A percentile compares a stretch with the other conserved stretches of the same genome.
These are phyloP conservation scores for Decorospora gaudefroyi DNA, from an alignment of 2,329 filamentous ascomycete species.

Conservation along the genomic window DNA sequence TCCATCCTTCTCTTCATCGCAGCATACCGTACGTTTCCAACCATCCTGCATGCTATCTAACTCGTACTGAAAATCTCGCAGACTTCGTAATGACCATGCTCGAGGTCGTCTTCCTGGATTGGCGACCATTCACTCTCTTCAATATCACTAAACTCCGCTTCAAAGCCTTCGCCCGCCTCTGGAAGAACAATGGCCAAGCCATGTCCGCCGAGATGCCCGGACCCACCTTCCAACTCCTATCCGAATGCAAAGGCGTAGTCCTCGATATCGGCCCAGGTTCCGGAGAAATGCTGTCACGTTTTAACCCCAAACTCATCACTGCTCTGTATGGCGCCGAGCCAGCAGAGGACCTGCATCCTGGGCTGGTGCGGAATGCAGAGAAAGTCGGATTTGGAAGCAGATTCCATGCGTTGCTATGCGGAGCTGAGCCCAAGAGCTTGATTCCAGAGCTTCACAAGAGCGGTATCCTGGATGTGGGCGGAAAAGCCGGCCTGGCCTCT, in stretches of 20 bases:
- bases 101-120: conserved; percentile 37
- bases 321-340: conserved; percentile 62
- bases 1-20: conserved; percentile 31
- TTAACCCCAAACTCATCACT: conserved; percentile 50
- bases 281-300: conserved; percentile 56
- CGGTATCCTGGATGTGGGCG: conserved; percentile 45
- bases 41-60: too few relatives aligned
- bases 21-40: conserved; percentile 32
- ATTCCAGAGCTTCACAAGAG: conserved; percentile 51
- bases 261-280: conserved; percentile 56
- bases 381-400: conserved; percentile 51
- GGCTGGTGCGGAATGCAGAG: conserved; percentile 50
- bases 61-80: conserved; percentile 12
- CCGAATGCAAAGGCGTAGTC: conserved; percentile 37
- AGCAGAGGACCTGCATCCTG: conserved; percentile 53
- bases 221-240: conserved; percentile 34
- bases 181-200: conserved; percentile 41
- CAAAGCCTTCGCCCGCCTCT: conserved; percentile 44
- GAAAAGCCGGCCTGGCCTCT: conserved; percentile 27
- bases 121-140: conserved; percentile 34
- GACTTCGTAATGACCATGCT: conserved; percentile 45
- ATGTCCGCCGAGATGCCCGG: conserved; percentile 48
- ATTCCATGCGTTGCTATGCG: conserved; percentile 57
- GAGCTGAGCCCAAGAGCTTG: conserved; percentile 55
- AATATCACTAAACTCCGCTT: conserved; percentile 38